These are phyloP conservation scores for Fusarium nisikadoi DNA, from an alignment of 2,329 filamentous ascomycete species.

Conservation along the genomic window DNA sequence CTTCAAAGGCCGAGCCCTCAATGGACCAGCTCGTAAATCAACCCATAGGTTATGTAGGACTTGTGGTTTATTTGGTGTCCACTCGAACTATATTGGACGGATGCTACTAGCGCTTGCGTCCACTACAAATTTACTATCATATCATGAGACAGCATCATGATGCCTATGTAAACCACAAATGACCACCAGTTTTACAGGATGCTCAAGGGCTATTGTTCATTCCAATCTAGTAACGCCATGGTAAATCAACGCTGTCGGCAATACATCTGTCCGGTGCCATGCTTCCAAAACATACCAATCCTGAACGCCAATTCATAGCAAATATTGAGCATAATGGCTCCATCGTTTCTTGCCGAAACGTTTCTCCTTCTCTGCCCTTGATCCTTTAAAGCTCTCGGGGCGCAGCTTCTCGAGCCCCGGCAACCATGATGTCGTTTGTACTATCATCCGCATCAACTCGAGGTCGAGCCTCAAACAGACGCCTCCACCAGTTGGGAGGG, in stretches of 20 bases:
- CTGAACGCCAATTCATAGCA: constrained; percentile 22
- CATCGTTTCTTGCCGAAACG: not conserved
- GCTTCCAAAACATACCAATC: constrained; percentile 29
- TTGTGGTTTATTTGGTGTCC: not conserved
- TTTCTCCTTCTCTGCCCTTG: not conserved
- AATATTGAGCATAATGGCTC: not conserved
- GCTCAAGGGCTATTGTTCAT: not conserved
- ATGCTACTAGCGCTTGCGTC: not conserved
- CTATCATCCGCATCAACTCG: constrained; percentile 61
- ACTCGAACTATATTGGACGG: not conserved
- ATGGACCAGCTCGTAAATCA: not conserved
- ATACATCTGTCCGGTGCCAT: constrained; percentile 14
- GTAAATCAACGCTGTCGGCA: constrained; percentile 3
- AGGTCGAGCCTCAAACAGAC: constrained; percentile 76
- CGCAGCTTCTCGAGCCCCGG: constrained; percentile 54
- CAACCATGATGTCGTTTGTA: constrained; percentile 71
- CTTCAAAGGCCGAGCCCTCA: not conserved
- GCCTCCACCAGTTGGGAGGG: constrained; percentile 89
- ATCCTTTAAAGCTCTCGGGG: constrained; percentile 36
- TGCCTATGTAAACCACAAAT: not conserved
- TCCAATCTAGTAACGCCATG: constrained; percentile 26
- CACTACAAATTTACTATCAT: not conserved
- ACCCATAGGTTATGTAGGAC: not conserved
- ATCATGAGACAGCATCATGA: constrained; percentile 24
- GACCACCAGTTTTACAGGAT: not conserved